phyloP scores from a whole-genome alignment of 371 early-diverging fungal genomes.

The Mortierella sp. region DNA sequence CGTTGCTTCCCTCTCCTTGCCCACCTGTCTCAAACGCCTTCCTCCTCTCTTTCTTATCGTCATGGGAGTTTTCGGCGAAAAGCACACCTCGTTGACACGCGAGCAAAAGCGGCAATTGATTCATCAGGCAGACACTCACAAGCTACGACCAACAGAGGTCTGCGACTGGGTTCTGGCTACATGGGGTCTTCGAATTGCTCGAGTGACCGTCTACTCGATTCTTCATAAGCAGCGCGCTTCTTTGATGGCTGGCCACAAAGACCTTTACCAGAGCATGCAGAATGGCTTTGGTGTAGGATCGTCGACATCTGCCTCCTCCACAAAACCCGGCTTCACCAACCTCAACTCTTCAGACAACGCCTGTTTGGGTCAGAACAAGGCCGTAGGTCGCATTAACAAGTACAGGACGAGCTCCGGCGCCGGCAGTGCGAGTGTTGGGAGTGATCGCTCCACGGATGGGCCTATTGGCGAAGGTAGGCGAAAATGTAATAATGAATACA shows the following conservation, averaged over 20 bases:
- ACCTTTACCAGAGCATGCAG: conserved; percentile 43
- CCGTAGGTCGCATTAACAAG: background rate
- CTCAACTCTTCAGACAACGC: background rate
- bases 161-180: conserved; percentile 13
- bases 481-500: background rate
- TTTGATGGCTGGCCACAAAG: conserved; percentile 18
- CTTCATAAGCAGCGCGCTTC: conserved; percentile 14
- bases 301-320: background rate
- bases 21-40: no score
- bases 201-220: conserved; percentile 13
- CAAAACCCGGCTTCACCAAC: background rate
- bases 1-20: no score
- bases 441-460: conserved; percentile 7
- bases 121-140: conserved; percentile 13
- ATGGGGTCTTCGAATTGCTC: conserved; percentile 12
- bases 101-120: conserved; percentile 16
- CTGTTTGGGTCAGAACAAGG: background rate
- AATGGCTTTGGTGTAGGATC: conserved; percentile 19
- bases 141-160: conserved; percentile 10
- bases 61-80: conserved; percentile 15
- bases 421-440: conserved; percentile 5
- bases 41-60: no score
- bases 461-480: conserved; percentile 30
- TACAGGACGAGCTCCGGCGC: conserved; percentile 10
- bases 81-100: conserved; percentile 9